Percentiles rank a stretch among this genome's conserved stretches.
Evolutionary conservation across 23 red algal genomes (phyloP).

Genomic region (Gracilaria vermiculophylla): DNA sequence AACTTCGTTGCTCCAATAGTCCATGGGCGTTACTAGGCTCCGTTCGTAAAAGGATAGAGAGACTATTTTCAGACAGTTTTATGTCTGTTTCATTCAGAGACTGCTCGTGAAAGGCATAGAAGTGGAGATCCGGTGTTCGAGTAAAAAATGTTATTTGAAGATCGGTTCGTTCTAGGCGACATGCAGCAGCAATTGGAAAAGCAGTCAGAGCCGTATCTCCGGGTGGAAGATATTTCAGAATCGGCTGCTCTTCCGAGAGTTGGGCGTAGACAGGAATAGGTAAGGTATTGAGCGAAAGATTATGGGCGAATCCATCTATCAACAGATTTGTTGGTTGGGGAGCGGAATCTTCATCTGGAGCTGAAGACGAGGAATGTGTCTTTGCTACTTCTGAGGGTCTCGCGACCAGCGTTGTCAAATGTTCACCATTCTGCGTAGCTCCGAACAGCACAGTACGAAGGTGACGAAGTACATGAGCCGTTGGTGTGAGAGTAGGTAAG

Average conservation of each 20-base stretch:
- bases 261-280: slow-evolving; percentile 22
- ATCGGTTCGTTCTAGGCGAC: background rate
- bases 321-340: background rate
- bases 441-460: slow-evolving; percentile 15
- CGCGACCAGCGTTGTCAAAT: slow-evolving; percentile 6
- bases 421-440: slow-evolving; percentile 20
- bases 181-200: slow-evolving; percentile 9
- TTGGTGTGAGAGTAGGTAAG: slow-evolving; percentile 3
- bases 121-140: background rate
- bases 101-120: background rate
- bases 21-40: background rate
- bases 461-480: slow-evolving; percentile 10
- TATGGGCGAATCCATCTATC: slow-evolving; percentile 16
- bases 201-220: slow-evolving; percentile 13
- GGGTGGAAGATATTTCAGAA: slow-evolving; percentile 14
- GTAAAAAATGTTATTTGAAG: slow-evolving; percentile 8
- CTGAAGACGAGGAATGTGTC: background rate
- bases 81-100: background rate
- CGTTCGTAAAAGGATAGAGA: slow-evolving; percentile 16
- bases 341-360: background rate
- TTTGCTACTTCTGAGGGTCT: background rate
- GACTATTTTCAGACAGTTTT: slow-evolving; percentile 17
- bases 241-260: background rate
- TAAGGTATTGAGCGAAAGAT: background rate
- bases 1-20: slow-evolving; percentile 12